Evolutionary conservation across 2,329 filamentous ascomycete genomes (phyloP).

Genomic region (Fusarium floridanum): DNA sequence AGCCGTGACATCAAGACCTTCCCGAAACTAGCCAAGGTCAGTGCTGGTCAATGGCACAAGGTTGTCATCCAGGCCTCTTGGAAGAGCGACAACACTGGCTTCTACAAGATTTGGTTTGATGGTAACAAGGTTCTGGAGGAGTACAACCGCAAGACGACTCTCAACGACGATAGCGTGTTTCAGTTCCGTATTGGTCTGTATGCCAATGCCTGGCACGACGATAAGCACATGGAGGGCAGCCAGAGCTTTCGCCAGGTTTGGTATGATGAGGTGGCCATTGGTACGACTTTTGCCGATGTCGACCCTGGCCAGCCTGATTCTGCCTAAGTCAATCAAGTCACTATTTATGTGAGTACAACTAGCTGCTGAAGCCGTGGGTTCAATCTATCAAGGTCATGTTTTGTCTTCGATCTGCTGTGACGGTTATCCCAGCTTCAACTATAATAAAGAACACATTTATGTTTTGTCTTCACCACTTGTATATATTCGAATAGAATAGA

Average conservation of each 20-base stretch:
- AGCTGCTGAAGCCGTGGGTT: not conserved
- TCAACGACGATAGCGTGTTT: slow-evolving; percentile 58
- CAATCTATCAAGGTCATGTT: not conserved
- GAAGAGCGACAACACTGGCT: slow-evolving; percentile 58
- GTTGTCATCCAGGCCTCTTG: slow-evolving; percentile 61
- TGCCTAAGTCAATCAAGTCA: not conserved
- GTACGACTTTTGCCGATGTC: slow-evolving; percentile 51
- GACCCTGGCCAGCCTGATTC: slow-evolving; percentile 24
- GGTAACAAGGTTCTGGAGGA: slow-evolving; percentile 58
- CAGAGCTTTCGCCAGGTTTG: slow-evolving; percentile 62
- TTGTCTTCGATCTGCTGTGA: too few relatives aligned
- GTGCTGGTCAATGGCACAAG: slow-evolving; percentile 60
- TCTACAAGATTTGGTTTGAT: slow-evolving; percentile 62
- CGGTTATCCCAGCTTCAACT: too few relatives aligned
- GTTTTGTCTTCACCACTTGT: not conserved
- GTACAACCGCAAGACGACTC: slow-evolving; percentile 57
- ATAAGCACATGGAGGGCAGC: slow-evolving; percentile 53
- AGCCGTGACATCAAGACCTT: slow-evolving; percentile 35
- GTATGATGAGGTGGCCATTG: slow-evolving; percentile 63
- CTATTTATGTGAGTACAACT: not conserved
- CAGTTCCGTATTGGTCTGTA: slow-evolving; percentile 63
- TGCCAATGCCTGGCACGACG: slow-evolving; percentile 64
- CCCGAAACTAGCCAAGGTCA: slow-evolving; percentile 53
- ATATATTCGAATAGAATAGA: not conserved
- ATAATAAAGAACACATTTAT: too few relatives aligned